Evolutionary conservation across 345 rosid genomes (phyloP).

Genomic region (Hibiscus syriacus): DNA sequence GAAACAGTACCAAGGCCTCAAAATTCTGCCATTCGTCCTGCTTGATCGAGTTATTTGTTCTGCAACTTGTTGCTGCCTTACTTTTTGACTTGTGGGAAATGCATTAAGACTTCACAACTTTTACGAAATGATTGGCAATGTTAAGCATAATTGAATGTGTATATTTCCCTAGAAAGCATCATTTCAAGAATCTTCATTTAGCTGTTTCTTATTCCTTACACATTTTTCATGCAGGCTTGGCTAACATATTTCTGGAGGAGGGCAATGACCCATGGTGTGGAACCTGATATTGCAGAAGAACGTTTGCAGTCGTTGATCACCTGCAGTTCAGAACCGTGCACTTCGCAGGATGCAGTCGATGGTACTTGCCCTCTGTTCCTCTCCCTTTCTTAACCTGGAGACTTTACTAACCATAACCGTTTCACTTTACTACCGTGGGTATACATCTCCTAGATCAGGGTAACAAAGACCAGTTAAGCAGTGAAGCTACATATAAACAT

Average conservation of each 20-base stretch:
- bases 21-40: neutral
- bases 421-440: too few species aligned
- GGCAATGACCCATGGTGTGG: constrained; percentile 58
- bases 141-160: too few species aligned
- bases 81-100: too few species aligned
- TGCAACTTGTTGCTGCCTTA: too few species aligned
- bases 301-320: constrained; percentile 61
- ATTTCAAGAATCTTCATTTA: neutral
- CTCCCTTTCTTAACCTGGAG: too few species aligned
- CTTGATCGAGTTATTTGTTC: neutral
- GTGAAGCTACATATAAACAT: too few species aligned
- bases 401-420: too few species aligned
- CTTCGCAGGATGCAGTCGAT: constrained; percentile 74
- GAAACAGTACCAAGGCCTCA: too few species aligned
- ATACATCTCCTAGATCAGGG: neutral
- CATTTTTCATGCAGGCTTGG: constrained; percentile 55
- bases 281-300: constrained; percentile 73
- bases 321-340: constrained; percentile 35
- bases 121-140: neutral
- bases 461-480: neutral
- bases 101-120: too few species aligned
- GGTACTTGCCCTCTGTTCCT: constrained; percentile 38
- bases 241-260: constrained; percentile 81
- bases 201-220: constrained; percentile 2
- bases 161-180: too few species aligned